phyloP scores from a whole-genome alignment of 805 yeast genomes.

The Saccharomycopsis amapae region DNA sequence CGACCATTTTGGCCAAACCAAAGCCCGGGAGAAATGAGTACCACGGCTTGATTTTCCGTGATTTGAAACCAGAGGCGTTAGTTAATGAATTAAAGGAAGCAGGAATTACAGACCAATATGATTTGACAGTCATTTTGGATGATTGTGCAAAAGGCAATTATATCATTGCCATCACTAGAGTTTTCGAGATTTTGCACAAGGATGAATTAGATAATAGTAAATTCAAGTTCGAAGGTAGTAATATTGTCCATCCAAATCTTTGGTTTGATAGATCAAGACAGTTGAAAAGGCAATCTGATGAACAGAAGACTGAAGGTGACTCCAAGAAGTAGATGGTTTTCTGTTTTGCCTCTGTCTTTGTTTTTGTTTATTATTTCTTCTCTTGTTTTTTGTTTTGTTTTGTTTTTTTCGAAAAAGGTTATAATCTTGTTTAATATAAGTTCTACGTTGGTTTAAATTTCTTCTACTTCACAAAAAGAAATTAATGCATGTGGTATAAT shows the following conservation, averaged over 20 bases:
- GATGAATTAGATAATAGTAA: slow-evolving; percentile 35
- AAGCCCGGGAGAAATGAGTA: slow-evolving; percentile 60
- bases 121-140: slow-evolving; percentile 56
- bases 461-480: no score
- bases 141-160: slow-evolving; percentile 63
- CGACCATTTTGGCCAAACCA: slow-evolving; percentile 64
- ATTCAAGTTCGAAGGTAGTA: slow-evolving; percentile 42
- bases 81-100: slow-evolving; percentile 48
- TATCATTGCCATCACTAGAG: slow-evolving; percentile 84
- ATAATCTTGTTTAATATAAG: no score
- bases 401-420: no score
- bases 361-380: no score
- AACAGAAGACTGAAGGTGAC: neutral
- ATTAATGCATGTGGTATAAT: no score
- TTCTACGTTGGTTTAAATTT: no score
- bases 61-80: slow-evolving; percentile 58
- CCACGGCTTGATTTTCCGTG: slow-evolving; percentile 94
- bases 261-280: slow-evolving; percentile 75
- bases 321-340: neutral
- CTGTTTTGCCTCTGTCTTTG: neutral
- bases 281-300: slow-evolving; percentile 31
- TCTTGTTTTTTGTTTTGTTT: no score
- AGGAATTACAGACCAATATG: slow-evolving; percentile 43
- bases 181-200: slow-evolving; percentile 66
- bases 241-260: slow-evolving; percentile 79